Conservation (phyloP, 345 rosid genomes). For the Populus nigra region DNA sequence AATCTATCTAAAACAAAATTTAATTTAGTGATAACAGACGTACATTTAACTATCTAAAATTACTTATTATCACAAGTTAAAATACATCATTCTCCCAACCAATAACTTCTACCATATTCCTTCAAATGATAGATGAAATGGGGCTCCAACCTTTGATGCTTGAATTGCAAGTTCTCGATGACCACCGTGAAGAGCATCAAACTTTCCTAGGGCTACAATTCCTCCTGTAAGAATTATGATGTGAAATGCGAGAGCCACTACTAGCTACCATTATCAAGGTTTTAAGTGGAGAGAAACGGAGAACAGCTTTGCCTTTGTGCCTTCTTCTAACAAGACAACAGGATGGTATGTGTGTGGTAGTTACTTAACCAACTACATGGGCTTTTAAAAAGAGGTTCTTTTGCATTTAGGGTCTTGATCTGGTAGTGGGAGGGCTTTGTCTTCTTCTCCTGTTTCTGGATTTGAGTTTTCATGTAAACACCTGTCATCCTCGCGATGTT, state of each 20-base stretch:
- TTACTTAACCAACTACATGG: neutral
- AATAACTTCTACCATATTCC: conserved; percentile 83
- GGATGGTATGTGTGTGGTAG: neutral
- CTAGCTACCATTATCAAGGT: conserved; percentile 49
- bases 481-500: too few species aligned
- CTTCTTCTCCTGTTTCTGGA: too few species aligned
- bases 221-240: conserved; percentile 61
- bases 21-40: too few species aligned
- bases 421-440: too few species aligned
- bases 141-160: conserved; percentile 84
- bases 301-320: neutral
- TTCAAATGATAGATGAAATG: conserved; percentile 77
- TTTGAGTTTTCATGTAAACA: too few species aligned
- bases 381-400: too few species aligned
- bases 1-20: too few species aligned
- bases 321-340: neutral
- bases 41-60: too few species aligned
- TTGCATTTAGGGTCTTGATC: too few species aligned
- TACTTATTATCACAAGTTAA: too few species aligned
- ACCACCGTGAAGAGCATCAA: conserved; percentile 90
- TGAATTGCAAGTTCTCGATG: conserved; percentile 92
- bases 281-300: too few species aligned
- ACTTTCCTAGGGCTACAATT: conserved; percentile 90
- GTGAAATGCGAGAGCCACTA: conserved; percentile 68
- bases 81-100: conserved; percentile 49